Base-by-base conservation (phyloP, 345 rosid species). In the Boechera retrofracta region DNA sequence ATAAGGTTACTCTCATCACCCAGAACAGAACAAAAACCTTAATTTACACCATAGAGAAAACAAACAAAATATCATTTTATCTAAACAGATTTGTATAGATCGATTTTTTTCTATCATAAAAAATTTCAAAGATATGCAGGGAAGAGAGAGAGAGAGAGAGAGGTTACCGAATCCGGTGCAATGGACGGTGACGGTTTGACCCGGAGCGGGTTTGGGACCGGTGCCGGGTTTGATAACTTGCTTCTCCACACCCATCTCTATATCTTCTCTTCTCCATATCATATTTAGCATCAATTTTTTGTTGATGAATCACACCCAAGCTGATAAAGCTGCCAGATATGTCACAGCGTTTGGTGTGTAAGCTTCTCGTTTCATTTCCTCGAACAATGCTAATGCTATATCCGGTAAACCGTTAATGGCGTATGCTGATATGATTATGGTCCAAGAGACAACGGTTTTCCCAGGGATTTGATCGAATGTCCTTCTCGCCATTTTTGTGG, bases 171-270 rank as follows among this genome's bases (percentile, higher is more conserved):
- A 89, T 58, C 91, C 93, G 11, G 93, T 89, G 86, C 93, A 89
- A 67, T 89, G 89, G 63, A 89, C 91, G 61, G 89, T 87, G 74
- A 89, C 91, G 51, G 79, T 80, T 79, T 85, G 93, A n/a, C 91
- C 91, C 35, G 81, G 67, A 24, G 62, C 35, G n/a, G 91, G 93
- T 73, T 84, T 85, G 13, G 91, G 85, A 52, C 90, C 89, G 35
- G 29, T 83, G 61, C 85, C 90, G 35, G 89, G 83, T 69, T 82
- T 80, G 77, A 87, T 59, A 59, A 87, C 61, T 83, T 86, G 79
- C 86, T 84, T 87, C 76, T 87, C 89, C 5, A 87, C 75, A 76
- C 87, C 91, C 89, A 87, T 87, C 52, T 44, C 72, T 73, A 26
- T 26, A 26, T 39, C 18, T 28, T 64, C 29, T 33, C 53, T 54